These are phyloP conservation scores for Mangifera indica DNA, from an alignment of 345 rosid species.

Conservation along the genomic window DNA sequence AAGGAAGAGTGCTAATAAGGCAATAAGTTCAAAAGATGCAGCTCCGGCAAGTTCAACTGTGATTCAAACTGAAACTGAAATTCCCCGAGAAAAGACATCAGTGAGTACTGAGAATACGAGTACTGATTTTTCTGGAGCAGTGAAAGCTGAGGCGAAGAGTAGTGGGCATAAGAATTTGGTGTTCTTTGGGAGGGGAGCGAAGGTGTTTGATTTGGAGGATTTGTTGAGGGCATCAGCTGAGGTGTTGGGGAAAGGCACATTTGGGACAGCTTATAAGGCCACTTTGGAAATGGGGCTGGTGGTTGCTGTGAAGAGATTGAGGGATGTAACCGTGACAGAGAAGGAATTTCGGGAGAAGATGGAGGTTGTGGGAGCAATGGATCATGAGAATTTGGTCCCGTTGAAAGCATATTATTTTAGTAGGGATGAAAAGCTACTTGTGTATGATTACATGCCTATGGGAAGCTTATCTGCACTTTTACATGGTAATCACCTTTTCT, in stretches of 20 bases:
- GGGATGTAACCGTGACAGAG: slow-evolving; percentile 67
- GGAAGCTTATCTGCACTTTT: slow-evolving; percentile 79
- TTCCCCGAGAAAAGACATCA: slow-evolving; percentile 31
- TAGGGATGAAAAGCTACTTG: slow-evolving; percentile 69
- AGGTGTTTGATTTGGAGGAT: slow-evolving; percentile 72
- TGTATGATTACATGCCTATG: slow-evolving; percentile 57
- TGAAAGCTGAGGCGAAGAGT: slow-evolving; percentile 23
- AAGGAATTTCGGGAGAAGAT: slow-evolving; percentile 69
- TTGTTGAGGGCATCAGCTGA: slow-evolving; percentile 87
- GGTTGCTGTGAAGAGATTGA: slow-evolving; percentile 88
- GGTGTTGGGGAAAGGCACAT: slow-evolving; percentile 90
- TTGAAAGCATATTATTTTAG: slow-evolving; percentile 55
- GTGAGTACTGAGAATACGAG: slow-evolving; percentile 32
- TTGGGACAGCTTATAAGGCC: slow-evolving; percentile 90
- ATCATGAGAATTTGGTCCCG: slow-evolving; percentile 65
- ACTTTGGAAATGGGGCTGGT: slow-evolving; percentile 60
- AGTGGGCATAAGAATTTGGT: slow-evolving; percentile 50
- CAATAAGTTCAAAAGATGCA: slow-evolving; percentile 36
- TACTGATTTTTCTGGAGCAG: slow-evolving; percentile 7
- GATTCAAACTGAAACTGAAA: slow-evolving; percentile 42
- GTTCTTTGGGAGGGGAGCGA: slow-evolving; percentile 58
- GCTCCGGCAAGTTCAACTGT: slow-evolving; percentile 28
- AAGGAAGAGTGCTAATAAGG: slow-evolving; percentile 28
- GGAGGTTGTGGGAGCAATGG: slow-evolving; percentile 63
- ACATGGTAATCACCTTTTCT: slow-evolving; percentile 47